Conservation (phyloP, 75 land plant species). For the Adiantum capillusveneris region DNA sequence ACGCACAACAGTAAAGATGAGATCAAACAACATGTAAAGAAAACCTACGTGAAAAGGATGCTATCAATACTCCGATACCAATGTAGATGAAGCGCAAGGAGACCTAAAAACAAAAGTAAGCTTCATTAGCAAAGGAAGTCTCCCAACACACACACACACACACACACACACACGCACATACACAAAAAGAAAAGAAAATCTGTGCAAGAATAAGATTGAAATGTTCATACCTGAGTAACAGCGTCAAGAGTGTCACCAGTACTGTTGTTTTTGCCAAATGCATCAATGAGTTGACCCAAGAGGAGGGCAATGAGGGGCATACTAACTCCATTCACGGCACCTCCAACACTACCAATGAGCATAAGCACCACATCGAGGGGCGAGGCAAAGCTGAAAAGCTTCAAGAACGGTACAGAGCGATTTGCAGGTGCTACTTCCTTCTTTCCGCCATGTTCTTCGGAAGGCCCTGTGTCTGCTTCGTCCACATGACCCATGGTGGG, state of each 20-base stretch:
- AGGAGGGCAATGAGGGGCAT: constrained; percentile 74
- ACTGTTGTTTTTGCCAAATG: constrained; percentile 41
- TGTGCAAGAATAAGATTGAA: too few species aligned
- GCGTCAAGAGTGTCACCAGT: constrained; percentile 17
- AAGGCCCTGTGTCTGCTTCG: too few species aligned
- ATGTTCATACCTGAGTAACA: too few species aligned
- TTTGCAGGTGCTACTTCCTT: too few species aligned
- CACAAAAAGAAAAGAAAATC: background rate
- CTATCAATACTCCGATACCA: constrained; percentile 46
- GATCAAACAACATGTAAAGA: too few species aligned
- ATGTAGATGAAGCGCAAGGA: constrained; percentile 61
- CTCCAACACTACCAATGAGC: constrained; percentile 46
- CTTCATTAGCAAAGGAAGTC: too few species aligned
- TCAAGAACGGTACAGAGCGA: constrained; percentile 54
- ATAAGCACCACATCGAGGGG: constrained; percentile 45
- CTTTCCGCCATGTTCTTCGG: too few species aligned
- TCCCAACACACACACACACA: too few species aligned
- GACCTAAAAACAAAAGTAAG: constrained; percentile 39
- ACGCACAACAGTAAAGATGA: too few species aligned
- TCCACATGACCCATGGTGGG: too few species aligned
- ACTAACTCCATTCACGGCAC: constrained; percentile 48
- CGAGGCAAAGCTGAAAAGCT: constrained; percentile 75
- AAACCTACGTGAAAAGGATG: constrained; percentile 65
- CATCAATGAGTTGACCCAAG: constrained; percentile 49
- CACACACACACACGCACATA: too few species aligned